Conservation (phyloP, 768 basidiomycete species). For the Lactarius sanguifluus region DNA sequence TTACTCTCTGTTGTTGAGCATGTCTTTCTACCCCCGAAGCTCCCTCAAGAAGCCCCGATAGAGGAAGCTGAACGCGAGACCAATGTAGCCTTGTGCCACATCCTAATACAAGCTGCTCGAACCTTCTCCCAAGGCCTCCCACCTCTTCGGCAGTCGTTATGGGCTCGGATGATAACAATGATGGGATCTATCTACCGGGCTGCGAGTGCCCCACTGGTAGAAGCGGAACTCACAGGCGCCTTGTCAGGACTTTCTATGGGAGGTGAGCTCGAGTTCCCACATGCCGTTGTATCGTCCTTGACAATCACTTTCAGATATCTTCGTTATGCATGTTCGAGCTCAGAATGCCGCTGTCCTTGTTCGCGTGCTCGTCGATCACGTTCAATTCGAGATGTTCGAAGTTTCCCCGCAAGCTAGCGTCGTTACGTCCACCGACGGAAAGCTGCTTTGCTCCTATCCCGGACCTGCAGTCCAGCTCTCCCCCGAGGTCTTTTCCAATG, state of each 20-base stretch:
- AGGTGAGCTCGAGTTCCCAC: background rate
- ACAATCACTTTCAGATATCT: background rate
- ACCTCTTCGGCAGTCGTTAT: background rate
- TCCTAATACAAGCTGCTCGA: slow-evolving; percentile 5
- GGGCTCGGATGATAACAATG: slow-evolving; percentile 6
- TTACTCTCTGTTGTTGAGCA: slow-evolving; percentile 12
- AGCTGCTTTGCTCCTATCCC: slow-evolving; percentile 35
- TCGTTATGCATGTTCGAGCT: slow-evolving; percentile 14
- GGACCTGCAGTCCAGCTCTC: slow-evolving; percentile 44
- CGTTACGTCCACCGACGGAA: slow-evolving; percentile 43
- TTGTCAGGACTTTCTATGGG: background rate
- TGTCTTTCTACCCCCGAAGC: slow-evolving; percentile 22
- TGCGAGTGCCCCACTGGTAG: background rate
- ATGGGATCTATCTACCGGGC: background rate
- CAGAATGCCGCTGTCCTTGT: slow-evolving; percentile 17
- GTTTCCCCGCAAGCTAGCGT: slow-evolving; percentile 38
- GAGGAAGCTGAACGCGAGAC: background rate
- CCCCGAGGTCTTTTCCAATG: background rate
- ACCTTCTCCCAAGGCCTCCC: background rate
- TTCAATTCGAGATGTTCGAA: slow-evolving; percentile 39
- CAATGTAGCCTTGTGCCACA: slow-evolving; percentile 7
- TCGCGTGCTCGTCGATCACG: background rate
- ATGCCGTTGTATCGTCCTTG: no score
- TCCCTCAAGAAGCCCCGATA: slow-evolving; percentile 11
- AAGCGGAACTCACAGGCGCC: background rate